Percentiles rank a stretch among this genome's conserved stretches.
These are phyloP conservation scores for Beta vulgaris DNA, from an alignment of 148 eudicot species.

Conservation along the genomic window DNA sequence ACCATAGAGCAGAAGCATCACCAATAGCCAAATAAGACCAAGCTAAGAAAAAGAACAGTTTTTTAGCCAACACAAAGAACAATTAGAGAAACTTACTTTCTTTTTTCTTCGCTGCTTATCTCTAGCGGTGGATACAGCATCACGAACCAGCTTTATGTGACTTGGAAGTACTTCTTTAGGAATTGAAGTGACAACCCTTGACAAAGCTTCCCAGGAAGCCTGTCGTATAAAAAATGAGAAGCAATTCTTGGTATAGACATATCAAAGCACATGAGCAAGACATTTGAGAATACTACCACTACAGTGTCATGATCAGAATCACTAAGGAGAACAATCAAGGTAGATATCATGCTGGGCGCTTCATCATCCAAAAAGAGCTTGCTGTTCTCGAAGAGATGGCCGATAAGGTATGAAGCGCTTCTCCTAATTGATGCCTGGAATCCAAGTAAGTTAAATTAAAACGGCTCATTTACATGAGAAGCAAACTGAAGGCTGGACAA, in stretches of 20 bases:
- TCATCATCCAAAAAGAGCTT: slow-evolving; percentile 86
- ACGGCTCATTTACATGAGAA: background rate
- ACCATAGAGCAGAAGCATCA: background rate
- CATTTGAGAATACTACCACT: slow-evolving; percentile 42
- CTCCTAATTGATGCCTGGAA: slow-evolving; percentile 72
- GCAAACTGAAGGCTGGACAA: background rate
- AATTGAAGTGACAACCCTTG: slow-evolving; percentile 71
- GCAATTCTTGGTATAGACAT: slow-evolving; percentile 8
- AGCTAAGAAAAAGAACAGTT: background rate
- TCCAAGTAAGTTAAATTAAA: slow-evolving; percentile 12
- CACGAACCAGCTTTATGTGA: slow-evolving; percentile 87
- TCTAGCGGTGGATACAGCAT: slow-evolving; percentile 92
- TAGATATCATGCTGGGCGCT: slow-evolving; percentile 84
- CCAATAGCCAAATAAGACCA: background rate
- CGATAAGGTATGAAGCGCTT: slow-evolving; percentile 80
- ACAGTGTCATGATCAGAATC: slow-evolving; percentile 79
- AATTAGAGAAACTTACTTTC: slow-evolving; percentile 42
- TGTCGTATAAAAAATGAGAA: slow-evolving; percentile 36
- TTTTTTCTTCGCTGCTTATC: slow-evolving; percentile 92
- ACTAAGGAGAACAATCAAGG: slow-evolving; percentile 83
- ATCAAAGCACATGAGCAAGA: slow-evolving; percentile 8
- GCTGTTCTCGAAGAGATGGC: slow-evolving; percentile 88
- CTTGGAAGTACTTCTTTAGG: slow-evolving; percentile 95
- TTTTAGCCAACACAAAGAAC: background rate
- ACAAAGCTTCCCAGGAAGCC: slow-evolving; percentile 96